Conservation (phyloP, 129 eudicot genomes). For the Deinandra increscens region DNA sequence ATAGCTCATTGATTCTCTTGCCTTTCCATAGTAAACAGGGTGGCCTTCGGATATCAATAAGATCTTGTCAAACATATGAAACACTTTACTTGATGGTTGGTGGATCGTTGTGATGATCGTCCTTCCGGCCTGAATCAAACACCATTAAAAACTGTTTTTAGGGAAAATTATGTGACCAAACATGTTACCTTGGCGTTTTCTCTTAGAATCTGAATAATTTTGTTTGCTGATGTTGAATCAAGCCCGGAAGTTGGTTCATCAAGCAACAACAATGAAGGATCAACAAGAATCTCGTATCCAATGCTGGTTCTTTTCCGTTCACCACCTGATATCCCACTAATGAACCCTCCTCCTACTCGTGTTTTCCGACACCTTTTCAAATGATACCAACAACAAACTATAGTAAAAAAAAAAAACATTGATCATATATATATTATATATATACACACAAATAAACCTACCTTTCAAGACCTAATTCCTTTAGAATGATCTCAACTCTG, state of each 20-base stretch:
- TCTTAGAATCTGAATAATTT: constrained; percentile 68
- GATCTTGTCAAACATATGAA: constrained; percentile 86
- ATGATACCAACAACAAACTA: constrained; percentile 10
- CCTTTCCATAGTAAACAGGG: constrained; percentile 81
- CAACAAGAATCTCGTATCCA: constrained; percentile 85
- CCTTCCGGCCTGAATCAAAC: constrained; percentile 63
- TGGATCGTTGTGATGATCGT: constrained; percentile 92
- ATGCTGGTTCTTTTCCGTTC: constrained; percentile 96
- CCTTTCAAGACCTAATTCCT: constrained; percentile 98
- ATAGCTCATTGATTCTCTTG: constrained; percentile 75
- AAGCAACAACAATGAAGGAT: constrained; percentile 84
- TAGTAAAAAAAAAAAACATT: constrained; percentile 21
- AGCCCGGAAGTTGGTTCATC: constrained; percentile 99
- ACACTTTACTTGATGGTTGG: constrained; percentile 97
- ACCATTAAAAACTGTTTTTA: too few relatives aligned
- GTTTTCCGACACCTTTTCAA: constrained; percentile 76
- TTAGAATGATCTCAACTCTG: constrained; percentile 71
- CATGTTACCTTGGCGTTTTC: constrained; percentile 69
- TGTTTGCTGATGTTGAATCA: constrained; percentile 92
- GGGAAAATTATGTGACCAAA: too few relatives aligned
- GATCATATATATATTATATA: too few relatives aligned
- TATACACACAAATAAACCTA: constrained; percentile 20
- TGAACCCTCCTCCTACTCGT: constrained; percentile 84
- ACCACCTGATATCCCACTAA: constrained; percentile 88
- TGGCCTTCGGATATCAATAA: constrained; percentile 82